These are phyloP conservation scores for Saccharomycopsis guyanensis DNA, from an alignment of 805 yeast species.

Conservation along the genomic window DNA sequence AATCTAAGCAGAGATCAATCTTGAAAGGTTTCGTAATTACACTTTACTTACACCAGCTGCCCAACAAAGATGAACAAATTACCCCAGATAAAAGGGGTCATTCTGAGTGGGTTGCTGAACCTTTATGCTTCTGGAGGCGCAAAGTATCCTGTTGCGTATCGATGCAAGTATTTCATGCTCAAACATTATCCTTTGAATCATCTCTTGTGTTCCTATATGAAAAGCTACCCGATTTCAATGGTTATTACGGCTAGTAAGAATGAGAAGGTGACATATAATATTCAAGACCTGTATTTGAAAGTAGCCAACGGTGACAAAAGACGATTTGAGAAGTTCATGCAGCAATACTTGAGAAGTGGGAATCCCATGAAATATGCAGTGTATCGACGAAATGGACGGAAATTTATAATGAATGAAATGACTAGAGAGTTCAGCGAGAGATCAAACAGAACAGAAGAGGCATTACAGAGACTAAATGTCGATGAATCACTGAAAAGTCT, in stretches of 20 bases:
- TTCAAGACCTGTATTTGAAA: neutral
- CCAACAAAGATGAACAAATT: too few relatives aligned
- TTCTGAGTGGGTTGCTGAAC: neutral
- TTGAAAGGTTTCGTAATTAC: too few relatives aligned
- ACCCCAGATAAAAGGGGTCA: neutral
- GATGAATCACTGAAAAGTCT: too few relatives aligned
- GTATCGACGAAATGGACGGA: conserved; percentile 2
- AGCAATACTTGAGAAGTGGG: neutral
- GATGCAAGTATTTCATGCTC: conserved; percentile 4
- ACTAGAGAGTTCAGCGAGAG: neutral
- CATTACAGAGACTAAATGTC: too few relatives aligned
- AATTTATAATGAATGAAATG: neutral
- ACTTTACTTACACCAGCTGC: too few relatives aligned
- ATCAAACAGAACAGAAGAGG: too few relatives aligned
- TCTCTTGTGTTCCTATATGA: conserved; percentile 5
- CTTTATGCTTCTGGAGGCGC: neutral
- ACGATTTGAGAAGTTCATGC: neutral
- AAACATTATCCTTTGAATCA: conserved; percentile 4
- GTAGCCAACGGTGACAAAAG: neutral
- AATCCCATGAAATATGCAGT: conserved; percentile 6
- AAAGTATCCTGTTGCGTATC: neutral
- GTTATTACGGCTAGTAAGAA: neutral
- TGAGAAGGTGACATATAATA: conserved; percentile 5
- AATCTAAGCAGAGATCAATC: too few relatives aligned
- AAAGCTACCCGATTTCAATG: conserved; percentile 7